Evolutionary conservation across 1,139 yeast species (phyloP).

Genomic region (Kluyveromyces marxianus): DNA sequence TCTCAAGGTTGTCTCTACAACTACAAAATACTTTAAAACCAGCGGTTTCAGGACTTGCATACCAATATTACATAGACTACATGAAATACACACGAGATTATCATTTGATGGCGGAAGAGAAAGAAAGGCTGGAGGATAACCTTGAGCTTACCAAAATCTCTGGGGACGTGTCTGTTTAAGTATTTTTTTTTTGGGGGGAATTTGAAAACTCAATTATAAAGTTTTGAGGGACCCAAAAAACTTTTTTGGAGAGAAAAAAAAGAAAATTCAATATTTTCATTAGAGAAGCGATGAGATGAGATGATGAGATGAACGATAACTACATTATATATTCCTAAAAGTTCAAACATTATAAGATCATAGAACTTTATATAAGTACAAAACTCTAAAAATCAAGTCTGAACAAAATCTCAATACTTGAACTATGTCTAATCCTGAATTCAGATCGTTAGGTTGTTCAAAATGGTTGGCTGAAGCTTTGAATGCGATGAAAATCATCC

Average conservation of each 20-base stretch:
- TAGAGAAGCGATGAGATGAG: conserved; percentile 1
- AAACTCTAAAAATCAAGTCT: not conserved
- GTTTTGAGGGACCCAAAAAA: no score
- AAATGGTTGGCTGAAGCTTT: conserved; percentile 83
- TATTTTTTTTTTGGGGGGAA: no score
- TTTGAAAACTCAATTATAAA: no score
- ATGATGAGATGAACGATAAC: not conserved
- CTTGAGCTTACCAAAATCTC: not conserved
- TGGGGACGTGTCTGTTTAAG: no score
- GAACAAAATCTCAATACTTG: not conserved
- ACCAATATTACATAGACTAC: conserved; percentile 18
- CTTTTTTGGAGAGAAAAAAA: not conserved
- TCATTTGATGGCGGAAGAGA: not conserved
- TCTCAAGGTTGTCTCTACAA: conserved; percentile 8
- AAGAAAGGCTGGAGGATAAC: not conserved
- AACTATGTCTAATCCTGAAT: conserved; percentile 23
- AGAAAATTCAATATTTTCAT: not conserved
- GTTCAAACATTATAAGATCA: not conserved
- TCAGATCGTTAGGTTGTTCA: conserved; percentile 66
- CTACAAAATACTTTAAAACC: conserved; percentile 6
- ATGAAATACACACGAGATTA: conserved; percentile 14
- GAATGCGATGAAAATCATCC: conserved; percentile 67
- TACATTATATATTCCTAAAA: not conserved
- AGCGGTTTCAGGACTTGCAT: conserved; percentile 11
- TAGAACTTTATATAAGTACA: not conserved